Evolutionary conservation across 805 yeast genomes (phyloP), one percentile per base, ranked within the genome.

Genomic region (Starmerella apis): DNA sequence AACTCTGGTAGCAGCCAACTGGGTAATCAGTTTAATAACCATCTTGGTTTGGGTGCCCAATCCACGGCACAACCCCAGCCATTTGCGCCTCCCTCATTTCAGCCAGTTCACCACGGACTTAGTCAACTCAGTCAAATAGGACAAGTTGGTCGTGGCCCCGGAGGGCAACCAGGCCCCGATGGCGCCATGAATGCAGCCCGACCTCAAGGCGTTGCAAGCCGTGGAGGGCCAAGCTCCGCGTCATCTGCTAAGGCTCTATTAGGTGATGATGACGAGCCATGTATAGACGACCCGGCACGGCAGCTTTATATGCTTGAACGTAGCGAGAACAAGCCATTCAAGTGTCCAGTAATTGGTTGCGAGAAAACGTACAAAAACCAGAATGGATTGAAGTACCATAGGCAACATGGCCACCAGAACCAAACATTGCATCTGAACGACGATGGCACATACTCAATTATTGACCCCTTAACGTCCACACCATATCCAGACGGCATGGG

Each of bases 341-440:
- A 83, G 65, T 92, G 98, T 70, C 98, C 97, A 0, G 98, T 92
- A 39, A 84, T 87, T 62, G 98, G 98, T 7, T 92, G 98, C 68
- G 96, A 88, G 60, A 92, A 92, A 72, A 88, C 90, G 25, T 92
- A 92, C 68, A 92, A 92, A 71, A 92, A 92, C 67, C 98, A 92
- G 69, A 92, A 92, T 64, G 98, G 98, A 16, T 74, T 92, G 63
- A 92, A 92, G 67, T 92, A 92, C 68, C 98, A 92, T 68, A 76
- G 95, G 57, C 71, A 83, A 51, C 98, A 90, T 66, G 98, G 98
- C 36, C 98, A 90, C 68, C 96, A 88, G 68, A 88, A 90, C 64
- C 98, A 90, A 68, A 86, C 86, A 32, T 70, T 90, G 50, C 83
- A 86, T 61, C 85, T 82, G 59, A 90, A 90, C 63, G 83, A 87